phyloP scores from a whole-genome alignment of 768 basidiomycete species.

The Boletellus ananiceps region DNA sequence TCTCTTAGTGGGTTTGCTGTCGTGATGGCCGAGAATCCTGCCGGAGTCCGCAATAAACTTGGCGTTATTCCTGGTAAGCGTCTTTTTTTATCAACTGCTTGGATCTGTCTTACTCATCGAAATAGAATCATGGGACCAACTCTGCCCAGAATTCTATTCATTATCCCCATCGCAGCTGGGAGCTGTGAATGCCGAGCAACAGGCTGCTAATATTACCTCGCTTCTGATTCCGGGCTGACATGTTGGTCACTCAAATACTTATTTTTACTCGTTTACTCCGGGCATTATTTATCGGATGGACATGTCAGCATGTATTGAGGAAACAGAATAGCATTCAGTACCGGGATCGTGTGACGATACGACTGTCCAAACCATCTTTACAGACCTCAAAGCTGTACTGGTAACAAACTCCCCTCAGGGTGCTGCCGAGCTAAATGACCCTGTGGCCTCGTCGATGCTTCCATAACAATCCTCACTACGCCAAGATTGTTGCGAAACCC shows the following conservation, averaged over 20 bases:
- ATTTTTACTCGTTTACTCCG: no score
- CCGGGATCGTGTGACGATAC: no score
- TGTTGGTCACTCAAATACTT: conserved; percentile 11
- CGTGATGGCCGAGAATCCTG: conserved; percentile 24
- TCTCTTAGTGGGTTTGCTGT: conserved; percentile 23
- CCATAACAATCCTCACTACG: no score
- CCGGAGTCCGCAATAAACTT: conserved; percentile 13
- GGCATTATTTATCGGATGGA: no score
- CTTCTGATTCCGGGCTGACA: conserved; percentile 13
- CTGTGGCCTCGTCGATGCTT: no score
- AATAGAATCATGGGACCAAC: conserved; percentile 22
- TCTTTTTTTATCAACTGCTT: neutral
- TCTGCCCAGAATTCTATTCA: conserved; percentile 24
- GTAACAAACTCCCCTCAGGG: no score
- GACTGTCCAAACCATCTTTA: no score
- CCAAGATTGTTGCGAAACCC: no score
- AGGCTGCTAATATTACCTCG: conserved; percentile 20
- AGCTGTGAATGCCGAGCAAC: conserved; percentile 10
- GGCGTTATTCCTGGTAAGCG: conserved; percentile 15
- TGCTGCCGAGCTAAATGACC: no score
- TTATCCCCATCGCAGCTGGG: conserved; percentile 19
- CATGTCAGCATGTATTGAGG: no score
- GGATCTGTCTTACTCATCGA: neutral
- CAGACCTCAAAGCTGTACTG: no score
- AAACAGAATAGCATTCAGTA: no score